A percentile compares a stretch with the other conserved stretches of the same genome.
These are phyloP conservation scores for Euryodendron excelsum DNA, from an alignment of 148 eudicot species.

Conservation along the genomic window DNA sequence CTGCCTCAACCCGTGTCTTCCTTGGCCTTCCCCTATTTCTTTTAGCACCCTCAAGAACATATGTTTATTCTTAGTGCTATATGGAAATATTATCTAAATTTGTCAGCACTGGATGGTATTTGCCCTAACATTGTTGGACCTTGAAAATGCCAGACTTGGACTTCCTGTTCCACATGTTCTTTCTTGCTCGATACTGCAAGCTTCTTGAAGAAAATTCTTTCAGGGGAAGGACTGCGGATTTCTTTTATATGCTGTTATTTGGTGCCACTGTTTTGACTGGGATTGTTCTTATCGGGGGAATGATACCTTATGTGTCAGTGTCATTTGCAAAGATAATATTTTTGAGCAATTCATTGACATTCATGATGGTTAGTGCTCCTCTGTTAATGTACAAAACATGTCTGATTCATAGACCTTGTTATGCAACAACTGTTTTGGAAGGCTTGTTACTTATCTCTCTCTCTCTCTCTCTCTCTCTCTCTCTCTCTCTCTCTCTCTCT, in stretches of 20 bases:
- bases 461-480: neutral
- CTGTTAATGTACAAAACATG: neutral
- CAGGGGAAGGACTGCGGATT: conserved; percentile 95
- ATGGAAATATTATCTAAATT: neutral
- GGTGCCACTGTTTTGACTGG: conserved; percentile 92
- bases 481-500: no score
- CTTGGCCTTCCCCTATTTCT: no score
- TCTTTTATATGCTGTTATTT: conserved; percentile 93
- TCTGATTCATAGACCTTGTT: neutral
- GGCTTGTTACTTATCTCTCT: conserved; percentile 18
- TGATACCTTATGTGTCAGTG: conserved; percentile 85
- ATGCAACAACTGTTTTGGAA: conserved; percentile 8
- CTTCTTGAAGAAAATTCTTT: conserved; percentile 98
- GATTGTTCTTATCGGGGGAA: conserved; percentile 88
- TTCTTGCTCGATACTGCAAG: conserved; percentile 95
- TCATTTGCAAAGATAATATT: conserved; percentile 88
- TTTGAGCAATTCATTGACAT: conserved; percentile 93
- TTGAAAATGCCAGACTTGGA: conserved; percentile 63
- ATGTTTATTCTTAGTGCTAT: no score
- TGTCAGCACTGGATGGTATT: neutral
- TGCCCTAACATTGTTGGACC: conserved; percentile 11
- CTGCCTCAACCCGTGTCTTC: no score
- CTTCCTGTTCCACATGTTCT: conserved; percentile 98
- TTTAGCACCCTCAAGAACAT: no score
- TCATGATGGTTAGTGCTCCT: conserved; percentile 69